phyloP scores from a whole-genome alignment of 306 rosid species.

The Vicia sativa region DNA sequence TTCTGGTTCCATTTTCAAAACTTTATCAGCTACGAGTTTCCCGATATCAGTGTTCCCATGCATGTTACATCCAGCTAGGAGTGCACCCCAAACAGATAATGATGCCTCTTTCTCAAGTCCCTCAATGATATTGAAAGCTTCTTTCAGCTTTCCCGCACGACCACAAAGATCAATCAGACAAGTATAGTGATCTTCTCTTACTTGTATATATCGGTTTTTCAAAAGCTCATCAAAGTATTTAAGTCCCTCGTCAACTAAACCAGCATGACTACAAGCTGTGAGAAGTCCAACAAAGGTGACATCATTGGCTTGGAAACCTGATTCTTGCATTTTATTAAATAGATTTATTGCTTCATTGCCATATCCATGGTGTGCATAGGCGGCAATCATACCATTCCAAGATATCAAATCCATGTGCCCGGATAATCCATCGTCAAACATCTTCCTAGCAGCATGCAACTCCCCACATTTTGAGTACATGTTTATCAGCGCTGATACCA shows the following conservation, averaged over 20 bases:
- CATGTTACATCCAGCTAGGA: slow-evolving; percentile 51
- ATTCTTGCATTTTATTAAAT: slow-evolving; percentile 48
- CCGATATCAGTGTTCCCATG: slow-evolving; percentile 50
- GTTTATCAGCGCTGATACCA: slow-evolving; percentile 51
- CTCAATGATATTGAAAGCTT: slow-evolving; percentile 49
- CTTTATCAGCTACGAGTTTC: slow-evolving; percentile 43
- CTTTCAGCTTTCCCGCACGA: slow-evolving; percentile 50
- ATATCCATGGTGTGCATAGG: slow-evolving; percentile 55
- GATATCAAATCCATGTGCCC: slow-evolving; percentile 53
- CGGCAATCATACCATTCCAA: slow-evolving; percentile 61
- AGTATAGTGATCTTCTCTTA: slow-evolving; percentile 51
- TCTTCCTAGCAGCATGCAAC: slow-evolving; percentile 47
- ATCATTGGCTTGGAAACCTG: slow-evolving; percentile 47
- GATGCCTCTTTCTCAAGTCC: slow-evolving; percentile 44
- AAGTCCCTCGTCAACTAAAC: slow-evolving; percentile 53
- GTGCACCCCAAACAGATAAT: slow-evolving; percentile 47
- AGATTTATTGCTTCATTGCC: slow-evolving; percentile 49
- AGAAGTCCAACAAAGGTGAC: slow-evolving; percentile 55
- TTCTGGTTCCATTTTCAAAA: slow-evolving; percentile 43
- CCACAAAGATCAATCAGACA: slow-evolving; percentile 58
- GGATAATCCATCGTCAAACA: slow-evolving; percentile 48
- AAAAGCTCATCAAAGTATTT: slow-evolving; percentile 45
- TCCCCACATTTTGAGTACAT: slow-evolving; percentile 61
- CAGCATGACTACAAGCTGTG: slow-evolving; percentile 58
- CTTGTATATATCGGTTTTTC: slow-evolving; percentile 38